These are phyloP conservation scores for Celoporthe dispersa DNA, from an alignment of 2,329 filamentous ascomycete genomes.

Conservation along the genomic window DNA sequence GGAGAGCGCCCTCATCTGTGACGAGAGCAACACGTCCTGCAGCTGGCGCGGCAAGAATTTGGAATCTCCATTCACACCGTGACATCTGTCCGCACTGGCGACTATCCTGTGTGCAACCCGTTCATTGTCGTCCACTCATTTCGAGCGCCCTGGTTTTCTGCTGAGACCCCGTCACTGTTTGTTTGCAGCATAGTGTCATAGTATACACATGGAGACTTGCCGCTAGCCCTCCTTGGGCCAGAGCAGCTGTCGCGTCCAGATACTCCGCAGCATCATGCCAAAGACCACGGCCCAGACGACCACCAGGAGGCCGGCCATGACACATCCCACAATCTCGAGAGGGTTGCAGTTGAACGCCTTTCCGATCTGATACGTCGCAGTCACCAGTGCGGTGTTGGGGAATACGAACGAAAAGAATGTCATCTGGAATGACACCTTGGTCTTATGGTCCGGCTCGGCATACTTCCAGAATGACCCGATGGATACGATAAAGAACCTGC, in stretches of 20 bases:
- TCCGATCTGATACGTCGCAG: constrained; percentile 74
- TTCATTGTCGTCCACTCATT: not conserved
- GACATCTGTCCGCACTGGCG: not conserved
- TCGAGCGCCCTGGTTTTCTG: not conserved
- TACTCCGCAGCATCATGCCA: constrained; percentile 70
- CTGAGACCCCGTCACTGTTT: not conserved
- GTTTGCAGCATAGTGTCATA: not conserved
- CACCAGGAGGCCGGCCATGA: constrained; percentile 68
- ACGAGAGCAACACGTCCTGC: not conserved
- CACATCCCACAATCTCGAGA: constrained; percentile 69
- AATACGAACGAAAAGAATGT: constrained; percentile 86
- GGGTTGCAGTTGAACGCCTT: constrained; percentile 61
- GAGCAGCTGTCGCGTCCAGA: constrained; percentile 65
- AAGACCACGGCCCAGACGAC: constrained; percentile 72
- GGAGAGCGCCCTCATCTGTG: not conserved
- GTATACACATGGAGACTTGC: not conserved
- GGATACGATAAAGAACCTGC: constrained; percentile 73
- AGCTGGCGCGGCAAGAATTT: not conserved
- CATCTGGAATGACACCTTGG: constrained; percentile 74
- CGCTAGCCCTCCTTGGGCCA: constrained; percentile 28
- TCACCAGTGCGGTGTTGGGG: constrained; percentile 76
- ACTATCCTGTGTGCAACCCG: not conserved
- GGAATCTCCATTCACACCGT: not conserved
- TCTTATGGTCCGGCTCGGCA: constrained; percentile 54
- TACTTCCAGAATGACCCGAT: constrained; percentile 77